Conservation (phyloP, 192 early-diverging fungal genomes). For the Tieghemiomyces parasiticus region DNA sequence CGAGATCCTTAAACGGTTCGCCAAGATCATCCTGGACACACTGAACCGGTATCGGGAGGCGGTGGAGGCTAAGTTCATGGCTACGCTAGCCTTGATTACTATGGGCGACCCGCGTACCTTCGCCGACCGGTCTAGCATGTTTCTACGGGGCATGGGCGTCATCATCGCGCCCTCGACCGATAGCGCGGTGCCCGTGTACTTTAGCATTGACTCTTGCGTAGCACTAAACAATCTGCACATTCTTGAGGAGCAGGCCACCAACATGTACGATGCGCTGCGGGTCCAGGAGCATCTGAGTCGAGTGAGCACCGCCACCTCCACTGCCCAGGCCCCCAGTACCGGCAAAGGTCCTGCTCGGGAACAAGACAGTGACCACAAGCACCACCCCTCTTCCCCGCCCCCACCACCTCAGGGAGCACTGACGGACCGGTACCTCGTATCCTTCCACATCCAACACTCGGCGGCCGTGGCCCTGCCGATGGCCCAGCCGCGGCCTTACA, state of each 20-base stretch:
- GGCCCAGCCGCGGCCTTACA: conserved; percentile 45
- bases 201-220: conserved; percentile 24
- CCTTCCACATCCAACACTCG: conserved; percentile 51
- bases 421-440: conserved; percentile 31
- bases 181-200: conserved; percentile 18
- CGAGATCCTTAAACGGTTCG: conserved; percentile 25
- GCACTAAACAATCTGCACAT: conserved; percentile 30
- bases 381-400: no score
- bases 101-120: conserved; percentile 8
- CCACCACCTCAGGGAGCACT: no score
- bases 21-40: conserved; percentile 20
- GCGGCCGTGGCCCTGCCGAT: conserved; percentile 47
- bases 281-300: conserved; percentile 17
- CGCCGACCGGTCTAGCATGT: not conserved
- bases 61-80: conserved; percentile 27
- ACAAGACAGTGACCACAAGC: no score
- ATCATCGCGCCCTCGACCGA: conserved; percentile 16
- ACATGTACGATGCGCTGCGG: conserved; percentile 25
- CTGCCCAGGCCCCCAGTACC: conserved; percentile 14
- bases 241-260: conserved; percentile 22
- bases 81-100: conserved; percentile 16
- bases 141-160: not conserved
- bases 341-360: no score
- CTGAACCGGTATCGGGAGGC: conserved; percentile 26
- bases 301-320: conserved; percentile 1